Evolutionary conservation across 2,329 filamentous ascomycete genomes (phyloP), one percentile per base, ranked within the genome.

Genomic region (Cercospora nicotianae): DNA sequence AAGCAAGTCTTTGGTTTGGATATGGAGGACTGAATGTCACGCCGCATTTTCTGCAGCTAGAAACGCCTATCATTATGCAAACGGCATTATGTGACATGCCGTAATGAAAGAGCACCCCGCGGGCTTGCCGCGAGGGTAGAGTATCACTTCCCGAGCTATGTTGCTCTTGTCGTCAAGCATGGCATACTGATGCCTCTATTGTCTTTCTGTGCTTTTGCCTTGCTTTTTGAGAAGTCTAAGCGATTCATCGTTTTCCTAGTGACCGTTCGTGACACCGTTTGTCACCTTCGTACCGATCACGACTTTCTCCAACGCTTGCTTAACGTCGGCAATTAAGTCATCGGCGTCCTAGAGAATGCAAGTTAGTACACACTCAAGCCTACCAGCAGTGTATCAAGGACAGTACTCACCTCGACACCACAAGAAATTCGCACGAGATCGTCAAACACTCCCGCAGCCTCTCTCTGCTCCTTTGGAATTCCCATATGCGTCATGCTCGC

Each of bases 401-500:
- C 10, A 18, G 26, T 16, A 58, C 62, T 64, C 62, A 64, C 62
- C 51, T 99, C 95, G 65, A 99, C 89, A 76, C 95, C 95, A 79
- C 93, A 97, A 85, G 93, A 96, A 69, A 99, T 85, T 72, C 95
- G 87, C 31, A 99, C 92, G 7, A 99, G 86, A 79, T 99, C 95
- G 78, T 99, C 95, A 77, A 90, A 98, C 33, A 99, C 93, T 69
- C 95, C 95, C 0, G 95, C 93, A 3, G 90, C 91, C 85, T 99
- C 95, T 67, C 95, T 87, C 84, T 96, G 89, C 69, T 93, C 93
- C 79, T 87, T 88, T 60, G 95, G 95, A 72, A 99, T 99, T 67
- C 94, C 95, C 26, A 93, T 92, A 80, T 99, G 95, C 18, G 95
- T 99, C 95, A 99, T 99, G 81, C 89, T 92, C 75, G 91, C 92